Percentiles rank a stretch among this genome's conserved stretches.
phyloP scores from a whole-genome alignment of 768 basidiomycete species.

The Dacryopinax primogenitus region DNA sequence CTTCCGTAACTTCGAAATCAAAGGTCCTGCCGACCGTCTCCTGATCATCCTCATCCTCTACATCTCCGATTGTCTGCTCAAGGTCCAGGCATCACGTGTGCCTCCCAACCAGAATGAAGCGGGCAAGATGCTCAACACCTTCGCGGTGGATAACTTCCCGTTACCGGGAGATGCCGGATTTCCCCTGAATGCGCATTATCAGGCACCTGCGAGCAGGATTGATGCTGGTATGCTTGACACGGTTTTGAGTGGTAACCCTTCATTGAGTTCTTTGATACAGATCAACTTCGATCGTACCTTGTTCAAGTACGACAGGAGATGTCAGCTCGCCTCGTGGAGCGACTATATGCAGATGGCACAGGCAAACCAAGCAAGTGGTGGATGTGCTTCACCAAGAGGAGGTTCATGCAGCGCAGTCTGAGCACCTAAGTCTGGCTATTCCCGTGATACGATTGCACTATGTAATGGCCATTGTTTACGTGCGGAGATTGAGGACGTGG shows the following conservation, averaged over 20 bases:
- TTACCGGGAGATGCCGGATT: slow-evolving; percentile 95
- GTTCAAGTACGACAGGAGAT: slow-evolving; percentile 88
- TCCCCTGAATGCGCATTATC: slow-evolving; percentile 83
- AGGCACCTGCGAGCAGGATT: slow-evolving; percentile 55
- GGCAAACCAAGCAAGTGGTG: slow-evolving; percentile 99
- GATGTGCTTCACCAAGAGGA: slow-evolving; percentile 98
- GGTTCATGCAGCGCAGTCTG: slow-evolving; percentile 87
- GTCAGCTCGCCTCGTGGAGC: slow-evolving; percentile 70
- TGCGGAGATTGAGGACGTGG: no score
- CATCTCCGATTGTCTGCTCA: slow-evolving; percentile 91
- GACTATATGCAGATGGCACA: slow-evolving; percentile 83
- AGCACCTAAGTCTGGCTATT: slow-evolving; percentile 35
- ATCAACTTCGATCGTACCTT: slow-evolving; percentile 59
- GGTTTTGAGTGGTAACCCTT: not conserved
- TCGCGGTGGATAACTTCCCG: slow-evolving; percentile 85
- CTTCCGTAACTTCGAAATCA: slow-evolving; percentile 99
- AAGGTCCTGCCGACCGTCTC: slow-evolving; percentile 88
- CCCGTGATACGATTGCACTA: no score
- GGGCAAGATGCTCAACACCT: slow-evolving; percentile 72
- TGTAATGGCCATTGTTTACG: no score
- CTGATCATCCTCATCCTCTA: slow-evolving; percentile 96
- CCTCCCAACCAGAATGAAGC: slow-evolving; percentile 72
- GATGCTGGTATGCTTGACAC: slow-evolving; percentile 55
- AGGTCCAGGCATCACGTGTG: slow-evolving; percentile 61
- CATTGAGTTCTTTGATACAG: not conserved